These are phyloP conservation scores for Pseudonitzschia multiseries DNA, from an alignment of 108 stramenopile genomes.

Conservation along the genomic window DNA sequence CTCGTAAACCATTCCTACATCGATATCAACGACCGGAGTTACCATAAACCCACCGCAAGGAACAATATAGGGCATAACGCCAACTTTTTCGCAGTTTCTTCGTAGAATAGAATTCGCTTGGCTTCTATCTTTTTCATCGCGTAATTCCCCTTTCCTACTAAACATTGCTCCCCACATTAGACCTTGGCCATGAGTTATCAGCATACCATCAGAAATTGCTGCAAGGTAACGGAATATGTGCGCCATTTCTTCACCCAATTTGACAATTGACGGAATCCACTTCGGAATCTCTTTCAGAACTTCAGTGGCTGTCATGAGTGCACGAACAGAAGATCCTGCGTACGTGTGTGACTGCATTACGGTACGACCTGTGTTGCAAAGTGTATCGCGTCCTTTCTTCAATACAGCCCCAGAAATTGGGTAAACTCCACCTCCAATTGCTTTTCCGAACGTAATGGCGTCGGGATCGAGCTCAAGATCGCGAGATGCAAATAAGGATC, in stretches of 20 bases:
- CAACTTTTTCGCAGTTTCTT: constrained; percentile 38
- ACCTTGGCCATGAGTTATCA: constrained; percentile 54
- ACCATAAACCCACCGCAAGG: constrained; percentile 66
- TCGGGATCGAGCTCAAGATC: constrained; percentile 49
- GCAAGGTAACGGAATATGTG: constrained; percentile 31
- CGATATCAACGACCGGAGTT: constrained; percentile 47
- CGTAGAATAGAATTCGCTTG: constrained; percentile 26
- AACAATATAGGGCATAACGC: constrained; percentile 58
- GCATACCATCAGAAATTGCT: constrained; percentile 35
- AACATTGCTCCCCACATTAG: constrained; percentile 62
- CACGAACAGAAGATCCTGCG: constrained; percentile 50
- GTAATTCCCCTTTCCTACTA: constrained; percentile 33
- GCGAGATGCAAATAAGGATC: constrained; percentile 52
- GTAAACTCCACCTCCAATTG: constrained; percentile 55
- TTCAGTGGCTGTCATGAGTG: constrained; percentile 54
- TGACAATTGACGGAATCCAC: constrained; percentile 35
- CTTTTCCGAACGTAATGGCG: constrained; percentile 61
- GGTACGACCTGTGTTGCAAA: constrained; percentile 31
- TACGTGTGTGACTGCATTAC: constrained; percentile 67
- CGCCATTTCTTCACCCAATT: constrained; percentile 43
- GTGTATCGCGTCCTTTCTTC: constrained; percentile 33
- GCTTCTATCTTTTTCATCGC: constrained; percentile 13
- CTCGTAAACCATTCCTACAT: constrained; percentile 41
- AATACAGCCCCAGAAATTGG: constrained; percentile 59
- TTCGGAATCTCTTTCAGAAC: constrained; percentile 43